phyloP scores from a whole-genome alignment of 225 moss, liverwort and hornwort species.

The Polytrichum commune region DNA sequence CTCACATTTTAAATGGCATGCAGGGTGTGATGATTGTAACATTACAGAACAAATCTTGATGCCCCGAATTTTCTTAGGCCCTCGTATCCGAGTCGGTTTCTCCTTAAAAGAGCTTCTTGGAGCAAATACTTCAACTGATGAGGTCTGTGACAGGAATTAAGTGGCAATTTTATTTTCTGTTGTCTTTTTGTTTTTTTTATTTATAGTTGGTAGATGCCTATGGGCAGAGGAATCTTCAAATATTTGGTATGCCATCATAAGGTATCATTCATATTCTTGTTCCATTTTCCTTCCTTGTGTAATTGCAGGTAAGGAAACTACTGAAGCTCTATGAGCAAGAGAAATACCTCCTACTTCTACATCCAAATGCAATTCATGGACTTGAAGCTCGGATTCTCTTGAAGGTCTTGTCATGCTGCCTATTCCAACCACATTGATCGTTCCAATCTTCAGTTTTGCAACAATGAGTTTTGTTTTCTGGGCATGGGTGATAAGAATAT shows the following conservation, averaged over 20 bases:
- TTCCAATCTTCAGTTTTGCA: neutral
- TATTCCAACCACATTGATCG: neutral
- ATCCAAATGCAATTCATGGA: constrained; percentile 38
- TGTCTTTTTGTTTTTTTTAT: neutral
- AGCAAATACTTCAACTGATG: constrained; percentile 29
- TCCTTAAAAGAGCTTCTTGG: constrained; percentile 47
- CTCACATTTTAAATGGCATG: constrained; percentile 7
- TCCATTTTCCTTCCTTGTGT: neutral
- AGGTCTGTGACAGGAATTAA: constrained; percentile 24
- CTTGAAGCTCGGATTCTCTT: constrained; percentile 53
- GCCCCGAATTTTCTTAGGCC: constrained; percentile 34
- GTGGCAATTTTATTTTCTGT: neutral
- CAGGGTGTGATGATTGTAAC: constrained; percentile 53
- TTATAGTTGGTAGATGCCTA: neutral
- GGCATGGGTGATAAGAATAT: too few relatives aligned
- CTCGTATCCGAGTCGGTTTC: constrained; percentile 43
- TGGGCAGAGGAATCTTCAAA: neutral
- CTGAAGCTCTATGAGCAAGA: constrained; percentile 46
- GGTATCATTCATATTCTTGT: too few relatives aligned
- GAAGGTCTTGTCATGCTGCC: constrained; percentile 25
- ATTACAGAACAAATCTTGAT: constrained; percentile 44
- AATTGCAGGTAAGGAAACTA: constrained; percentile 47
- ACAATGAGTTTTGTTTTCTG: neutral
- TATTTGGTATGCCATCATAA: too few relatives aligned
- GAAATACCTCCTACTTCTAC: constrained; percentile 46